These are phyloP conservation scores for Eucalyptus cloeziana DNA, from an alignment of 345 rosid genomes.

Conservation along the genomic window DNA sequence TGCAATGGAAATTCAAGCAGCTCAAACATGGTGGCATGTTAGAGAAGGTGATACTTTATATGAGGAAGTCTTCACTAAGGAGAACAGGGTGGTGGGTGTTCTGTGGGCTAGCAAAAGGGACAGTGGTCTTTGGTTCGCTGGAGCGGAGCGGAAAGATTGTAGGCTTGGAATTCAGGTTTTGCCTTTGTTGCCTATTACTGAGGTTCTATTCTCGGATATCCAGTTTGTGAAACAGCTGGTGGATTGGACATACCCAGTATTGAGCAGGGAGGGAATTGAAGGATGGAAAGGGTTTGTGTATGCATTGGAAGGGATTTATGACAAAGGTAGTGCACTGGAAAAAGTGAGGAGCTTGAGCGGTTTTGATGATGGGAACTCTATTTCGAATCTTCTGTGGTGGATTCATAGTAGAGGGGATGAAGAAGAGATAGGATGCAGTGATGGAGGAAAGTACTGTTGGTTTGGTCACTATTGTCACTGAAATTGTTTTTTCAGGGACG, in stretches of 20 bases:
- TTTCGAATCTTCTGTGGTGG: constrained; percentile 88
- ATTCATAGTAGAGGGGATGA: constrained; percentile 48
- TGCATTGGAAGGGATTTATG: constrained; percentile 67
- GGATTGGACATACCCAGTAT: constrained; percentile 66
- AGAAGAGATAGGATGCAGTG: constrained; percentile 15
- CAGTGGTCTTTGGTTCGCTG: constrained; percentile 88
- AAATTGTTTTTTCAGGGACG: neutral
- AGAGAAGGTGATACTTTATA: constrained; percentile 49
- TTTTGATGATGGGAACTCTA: constrained; percentile 70
- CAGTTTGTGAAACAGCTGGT: constrained; percentile 54
- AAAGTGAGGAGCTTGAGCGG: constrained; percentile 47
- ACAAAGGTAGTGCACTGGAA: constrained; percentile 49
- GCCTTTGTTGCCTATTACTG: constrained; percentile 58
- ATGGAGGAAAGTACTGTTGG: constrained; percentile 58
- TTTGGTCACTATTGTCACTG: constrained; percentile 61
- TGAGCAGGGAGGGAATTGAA: constrained; percentile 59
- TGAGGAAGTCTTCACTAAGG: constrained; percentile 47
- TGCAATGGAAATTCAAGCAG: constrained; percentile 81
- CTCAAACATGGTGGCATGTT: constrained; percentile 91
- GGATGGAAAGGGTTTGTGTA: constrained; percentile 93
- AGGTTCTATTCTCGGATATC: constrained; percentile 60
- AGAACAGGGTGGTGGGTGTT: constrained; percentile 79
- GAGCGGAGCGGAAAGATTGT: constrained; percentile 67
- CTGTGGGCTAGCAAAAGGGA: constrained; percentile 90
- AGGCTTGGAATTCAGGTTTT: constrained; percentile 84